phyloP scores from a whole-genome alignment of 2,329 filamentous ascomycete species.

The Fusarium euwallaceae region DNA sequence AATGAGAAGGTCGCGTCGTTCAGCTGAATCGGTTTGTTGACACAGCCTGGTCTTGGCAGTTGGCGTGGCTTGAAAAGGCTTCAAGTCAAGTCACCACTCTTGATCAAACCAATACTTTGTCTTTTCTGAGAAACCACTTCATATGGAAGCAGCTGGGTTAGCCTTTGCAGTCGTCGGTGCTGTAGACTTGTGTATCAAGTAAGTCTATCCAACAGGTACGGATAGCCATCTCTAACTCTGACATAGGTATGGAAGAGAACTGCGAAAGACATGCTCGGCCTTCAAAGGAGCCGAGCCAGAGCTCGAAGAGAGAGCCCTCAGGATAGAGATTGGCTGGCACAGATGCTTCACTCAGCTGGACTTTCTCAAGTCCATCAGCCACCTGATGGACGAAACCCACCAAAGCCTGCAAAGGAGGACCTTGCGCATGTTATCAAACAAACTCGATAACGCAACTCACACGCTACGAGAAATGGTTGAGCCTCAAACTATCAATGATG shows the following conservation, averaged over 20 bases:
- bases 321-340: neutral
- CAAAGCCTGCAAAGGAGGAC: neutral
- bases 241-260: neutral
- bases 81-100: neutral
- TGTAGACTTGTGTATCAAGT: slow-evolving; percentile 2
- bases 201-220: neutral
- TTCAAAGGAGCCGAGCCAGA: neutral
- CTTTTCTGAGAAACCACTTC: neutral
- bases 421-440: neutral
- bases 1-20: neutral
- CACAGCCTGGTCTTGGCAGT: neutral
- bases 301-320: neutral
- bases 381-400: neutral
- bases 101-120: neutral
- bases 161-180: neutral
- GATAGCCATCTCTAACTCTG: neutral
- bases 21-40: neutral
- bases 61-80: neutral
- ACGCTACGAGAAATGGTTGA: neutral
- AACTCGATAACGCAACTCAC: neutral
- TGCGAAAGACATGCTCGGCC: neutral
- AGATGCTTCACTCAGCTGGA: neutral
- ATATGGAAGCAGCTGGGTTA: neutral
- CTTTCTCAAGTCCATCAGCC: neutral
- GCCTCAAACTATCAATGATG: neutral